Base-by-base conservation (phyloP, 495 filamentous ascomycete genomes). In the Neurospora sp. region DNA sequence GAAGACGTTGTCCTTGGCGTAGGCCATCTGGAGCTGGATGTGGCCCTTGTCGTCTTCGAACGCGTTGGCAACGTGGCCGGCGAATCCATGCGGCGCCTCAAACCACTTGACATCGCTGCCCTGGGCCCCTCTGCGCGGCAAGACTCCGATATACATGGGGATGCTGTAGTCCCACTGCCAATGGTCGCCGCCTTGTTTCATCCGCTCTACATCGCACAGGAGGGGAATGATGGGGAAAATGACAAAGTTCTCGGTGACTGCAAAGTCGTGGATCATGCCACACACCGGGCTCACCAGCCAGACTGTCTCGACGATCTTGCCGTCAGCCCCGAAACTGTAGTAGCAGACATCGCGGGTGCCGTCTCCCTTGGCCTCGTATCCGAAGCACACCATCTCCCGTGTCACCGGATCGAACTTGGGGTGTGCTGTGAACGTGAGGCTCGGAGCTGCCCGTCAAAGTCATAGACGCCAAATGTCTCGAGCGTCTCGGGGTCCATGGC, bases 391-490 rank as follows among this genome's bases (percentile, higher is more conserved):
- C 79, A 88, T 80, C 74, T 89, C 87, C 5, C 84, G 82, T 0
- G 86, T 88, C 23, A 78, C 78, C 4, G 86, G 87, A 75, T 88
- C 86, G 74, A 87, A 82, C 72, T 89, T 89, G 4, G 87, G 87
- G 74, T 89, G 87, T 0, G 87, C 87, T 0, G 86, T 88, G 73
- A 88, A 88, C 0, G 87, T 89, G 18, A 82, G 76, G n/a, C 82
- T 82, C 1, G 79, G 16, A 88, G 78, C 76, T 88, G 86, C 8
- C 86, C 86, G 66, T 86, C 86, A 70, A 88, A 89, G 73, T 83
- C 79, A 74, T 86, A 81, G 0, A 79, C 75, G 0, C 85, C 84
- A 54, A 82, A 82, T 3, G 86, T 88, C 75, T 87, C 86, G 8
- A 88, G 79, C 2, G 86, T 86, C 7, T 80, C 73, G 11, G 86